Conservation (phyloP, 2,329 filamentous ascomycete species). For the Nothomitra cinnamomea region DNA sequence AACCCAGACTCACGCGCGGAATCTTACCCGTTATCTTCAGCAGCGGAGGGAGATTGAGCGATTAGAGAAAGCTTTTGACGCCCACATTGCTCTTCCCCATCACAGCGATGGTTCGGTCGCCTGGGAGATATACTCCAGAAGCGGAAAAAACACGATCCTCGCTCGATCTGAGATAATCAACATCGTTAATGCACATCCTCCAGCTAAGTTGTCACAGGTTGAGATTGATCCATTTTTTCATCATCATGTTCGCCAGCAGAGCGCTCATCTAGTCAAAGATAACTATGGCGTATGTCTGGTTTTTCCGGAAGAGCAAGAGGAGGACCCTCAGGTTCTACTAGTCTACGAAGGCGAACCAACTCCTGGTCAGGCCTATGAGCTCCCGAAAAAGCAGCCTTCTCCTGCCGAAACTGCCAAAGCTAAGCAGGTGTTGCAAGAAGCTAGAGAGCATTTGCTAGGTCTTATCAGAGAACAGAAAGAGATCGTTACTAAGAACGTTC, state of each 20-base stretch:
- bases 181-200: conserved; percentile 58
- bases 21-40: conserved; percentile 74
- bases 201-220: conserved; percentile 49
- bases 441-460: conserved; percentile 36
- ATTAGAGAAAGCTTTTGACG: conserved; percentile 62
- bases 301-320: conserved; percentile 45
- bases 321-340: conserved; percentile 46
- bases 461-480: conserved; percentile 36
- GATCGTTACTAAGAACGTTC: conserved; percentile 34
- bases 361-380: conserved; percentile 30
- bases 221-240: conserved; percentile 67
- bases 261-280: conserved; percentile 45
- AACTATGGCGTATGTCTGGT: conserved; percentile 58
- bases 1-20: conserved; percentile 61
- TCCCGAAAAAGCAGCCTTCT: conserved; percentile 38
- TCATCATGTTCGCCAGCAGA: conserved; percentile 47
- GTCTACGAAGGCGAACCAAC: conserved; percentile 33
- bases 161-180: conserved; percentile 59
- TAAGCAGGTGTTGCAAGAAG: conserved; percentile 38
- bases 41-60: conserved; percentile 68
- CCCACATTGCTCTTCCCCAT: conserved; percentile 72
- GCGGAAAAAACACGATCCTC: conserved; percentile 66
- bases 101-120: conserved; percentile 51
- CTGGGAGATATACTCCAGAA: conserved; percentile 78
- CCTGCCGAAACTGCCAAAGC: conserved; percentile 37